A percentile compares a stretch with the other conserved stretches of the same genome.
phyloP scores from a whole-genome alignment of 306 rosid genomes.

The Glycine latifolia region DNA sequence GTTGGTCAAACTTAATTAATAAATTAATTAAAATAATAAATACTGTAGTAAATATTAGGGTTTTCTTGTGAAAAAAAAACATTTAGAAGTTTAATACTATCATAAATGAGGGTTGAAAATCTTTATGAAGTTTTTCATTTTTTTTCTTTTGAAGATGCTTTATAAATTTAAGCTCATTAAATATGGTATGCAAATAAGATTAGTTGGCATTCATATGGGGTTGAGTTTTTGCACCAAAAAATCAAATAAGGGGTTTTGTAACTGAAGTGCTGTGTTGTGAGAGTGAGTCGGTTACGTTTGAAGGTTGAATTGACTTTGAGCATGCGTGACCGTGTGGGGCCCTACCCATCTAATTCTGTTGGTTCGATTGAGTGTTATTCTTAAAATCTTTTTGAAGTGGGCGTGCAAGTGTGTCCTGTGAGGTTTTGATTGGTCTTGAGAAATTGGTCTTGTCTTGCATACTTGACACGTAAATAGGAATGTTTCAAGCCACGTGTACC shows the following conservation, averaged over 20 bases:
- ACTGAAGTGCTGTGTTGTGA: too few species aligned
- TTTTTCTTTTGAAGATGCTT: too few species aligned
- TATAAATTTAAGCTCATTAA: background rate
- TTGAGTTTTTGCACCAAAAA: conserved; percentile 1
- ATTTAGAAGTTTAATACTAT: too few species aligned
- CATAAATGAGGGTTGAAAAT: too few species aligned
- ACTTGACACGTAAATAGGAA: conserved; percentile 48
- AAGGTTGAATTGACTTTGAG: conserved; percentile 39
- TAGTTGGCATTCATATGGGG: conserved; percentile 17
- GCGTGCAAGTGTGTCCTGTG: conserved; percentile 35
- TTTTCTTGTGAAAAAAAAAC: too few species aligned
- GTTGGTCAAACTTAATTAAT: background rate
- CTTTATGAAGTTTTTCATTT: too few species aligned
- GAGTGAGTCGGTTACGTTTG: conserved; percentile 3
- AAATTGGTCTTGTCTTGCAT: background rate
- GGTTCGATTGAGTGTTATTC: conserved; percentile 54
- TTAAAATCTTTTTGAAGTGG: conserved; percentile 48
- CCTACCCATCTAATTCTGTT: conserved; percentile 38
- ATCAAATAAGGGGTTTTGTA: background rate
- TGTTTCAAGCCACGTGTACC: background rate
- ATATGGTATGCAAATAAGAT: conserved; percentile 18
- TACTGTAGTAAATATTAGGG: too few species aligned
- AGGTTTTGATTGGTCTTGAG: conserved; percentile 38
- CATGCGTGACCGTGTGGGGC: conserved; percentile 62
- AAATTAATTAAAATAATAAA: too few species aligned